These are phyloP conservation scores for Sarocladium strictum DNA, from an alignment of 2,329 filamentous ascomycete species.

Conservation along the genomic window DNA sequence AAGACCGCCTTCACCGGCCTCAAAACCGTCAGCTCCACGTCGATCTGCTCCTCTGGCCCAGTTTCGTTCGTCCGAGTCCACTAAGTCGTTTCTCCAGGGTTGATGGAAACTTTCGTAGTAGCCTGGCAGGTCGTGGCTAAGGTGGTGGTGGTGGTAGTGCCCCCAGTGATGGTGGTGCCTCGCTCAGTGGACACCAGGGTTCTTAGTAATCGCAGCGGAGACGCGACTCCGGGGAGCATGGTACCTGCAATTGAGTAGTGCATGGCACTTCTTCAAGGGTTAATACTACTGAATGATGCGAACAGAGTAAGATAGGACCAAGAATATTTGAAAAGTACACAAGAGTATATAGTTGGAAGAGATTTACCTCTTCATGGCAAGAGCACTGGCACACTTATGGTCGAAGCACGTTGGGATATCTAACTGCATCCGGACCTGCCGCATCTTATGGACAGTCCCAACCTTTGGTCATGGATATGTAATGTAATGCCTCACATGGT, in stretches of 20 bases:
- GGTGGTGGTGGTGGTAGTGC: too few relatives aligned
- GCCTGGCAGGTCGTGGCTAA: not conserved
- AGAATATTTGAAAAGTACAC: not conserved
- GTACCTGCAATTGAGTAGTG: too few relatives aligned
- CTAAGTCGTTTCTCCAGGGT: not conserved
- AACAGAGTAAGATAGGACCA: too few relatives aligned
- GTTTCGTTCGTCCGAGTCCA: not conserved
- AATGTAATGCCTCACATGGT: not conserved
- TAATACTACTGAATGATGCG: not conserved
- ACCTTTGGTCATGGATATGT: not conserved
- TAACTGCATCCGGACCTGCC: not conserved
- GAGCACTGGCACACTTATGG: too few relatives aligned
- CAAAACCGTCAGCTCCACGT: not conserved
- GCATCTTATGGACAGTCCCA: not conserved
- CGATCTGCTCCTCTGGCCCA: not conserved
- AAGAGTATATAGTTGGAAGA: not conserved
- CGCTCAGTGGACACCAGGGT: not conserved
- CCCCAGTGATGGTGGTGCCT: not conserved
- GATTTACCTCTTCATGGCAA: not conserved
- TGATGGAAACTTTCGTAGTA: too few relatives aligned
- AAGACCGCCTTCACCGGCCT: not conserved
- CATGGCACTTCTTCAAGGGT: too few relatives aligned
- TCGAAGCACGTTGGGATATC: too few relatives aligned
- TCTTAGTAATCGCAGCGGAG: slow-evolving; percentile 6
- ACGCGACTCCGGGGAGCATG: not conserved